These are phyloP conservation scores for Musa balbisiana DNA, from an alignment of 202 grass and related monocot genomes.

Conservation along the genomic window DNA sequence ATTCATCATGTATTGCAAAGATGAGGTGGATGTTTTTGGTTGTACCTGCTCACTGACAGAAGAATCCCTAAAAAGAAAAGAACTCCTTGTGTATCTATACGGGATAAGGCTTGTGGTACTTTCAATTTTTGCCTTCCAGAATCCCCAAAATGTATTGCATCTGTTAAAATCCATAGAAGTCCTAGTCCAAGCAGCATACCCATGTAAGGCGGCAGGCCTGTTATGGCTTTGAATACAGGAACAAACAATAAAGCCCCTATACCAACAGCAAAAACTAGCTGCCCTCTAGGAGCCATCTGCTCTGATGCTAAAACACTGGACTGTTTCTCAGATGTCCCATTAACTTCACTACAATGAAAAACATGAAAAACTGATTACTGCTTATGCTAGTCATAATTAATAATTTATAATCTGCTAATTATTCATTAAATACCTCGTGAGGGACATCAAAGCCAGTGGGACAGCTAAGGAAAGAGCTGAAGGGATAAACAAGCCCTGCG, in stretches of 20 bases:
- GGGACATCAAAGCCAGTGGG: slow-evolving; percentile 72
- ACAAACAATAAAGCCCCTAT: slow-evolving; percentile 75
- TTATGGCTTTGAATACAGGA: slow-evolving; percentile 76
- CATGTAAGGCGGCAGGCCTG: slow-evolving; percentile 80
- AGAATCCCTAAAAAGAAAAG: slow-evolving; percentile 96
- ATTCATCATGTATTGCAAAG: background rate
- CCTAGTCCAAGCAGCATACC: slow-evolving; percentile 87
- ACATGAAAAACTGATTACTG: slow-evolving; percentile 11
- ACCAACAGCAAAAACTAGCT: slow-evolving; percentile 80
- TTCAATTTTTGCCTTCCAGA: slow-evolving; percentile 74
- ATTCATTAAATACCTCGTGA: slow-evolving; percentile 66
- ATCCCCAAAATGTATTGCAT: slow-evolving; percentile 87
- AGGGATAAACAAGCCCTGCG: slow-evolving; percentile 84
- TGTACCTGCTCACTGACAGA: slow-evolving; percentile 70
- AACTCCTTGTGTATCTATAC: slow-evolving; percentile 88
- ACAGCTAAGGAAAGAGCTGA: slow-evolving; percentile 62
- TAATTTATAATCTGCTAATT: slow-evolving; percentile 1
- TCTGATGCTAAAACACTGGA: slow-evolving; percentile 67
- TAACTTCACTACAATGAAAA: slow-evolving; percentile 55
- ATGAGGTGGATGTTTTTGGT: background rate
- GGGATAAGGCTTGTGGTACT: slow-evolving; percentile 85
- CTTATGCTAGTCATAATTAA: slow-evolving; percentile 14
- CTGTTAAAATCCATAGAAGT: slow-evolving; percentile 86
- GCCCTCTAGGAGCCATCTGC: slow-evolving; percentile 86
- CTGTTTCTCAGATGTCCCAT: slow-evolving; percentile 47